phyloP scores from a whole-genome alignment of 768 basidiomycete genomes.

The Rhizopogon rudus region DNA sequence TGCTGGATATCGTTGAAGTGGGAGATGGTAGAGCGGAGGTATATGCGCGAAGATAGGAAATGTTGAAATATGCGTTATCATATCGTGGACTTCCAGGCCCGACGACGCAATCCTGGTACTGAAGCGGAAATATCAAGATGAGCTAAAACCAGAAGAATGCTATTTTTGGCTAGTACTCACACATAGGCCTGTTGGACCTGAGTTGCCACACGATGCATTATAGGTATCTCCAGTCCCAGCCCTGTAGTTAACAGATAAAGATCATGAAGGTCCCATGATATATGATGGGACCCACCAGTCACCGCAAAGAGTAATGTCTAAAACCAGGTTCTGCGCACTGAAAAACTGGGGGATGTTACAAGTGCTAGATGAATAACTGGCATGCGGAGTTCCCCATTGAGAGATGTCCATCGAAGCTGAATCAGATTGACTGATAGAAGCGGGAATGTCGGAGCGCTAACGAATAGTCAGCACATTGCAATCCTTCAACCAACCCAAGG shows the following conservation, averaged over 20 bases:
- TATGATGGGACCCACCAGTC: slow-evolving; percentile 31
- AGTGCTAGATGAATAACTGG: slow-evolving; percentile 32
- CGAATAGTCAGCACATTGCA: slow-evolving; percentile 10
- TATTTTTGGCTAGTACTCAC: slow-evolving; percentile 22
- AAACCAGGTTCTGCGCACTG: slow-evolving; percentile 42
- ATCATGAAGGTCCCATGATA: not conserved
- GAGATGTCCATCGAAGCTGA: slow-evolving; percentile 32
- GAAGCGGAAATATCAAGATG: not conserved
- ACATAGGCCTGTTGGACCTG: slow-evolving; percentile 36
- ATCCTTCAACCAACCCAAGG: not conserved
- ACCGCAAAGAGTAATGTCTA: slow-evolving; percentile 55
- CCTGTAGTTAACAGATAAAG: slow-evolving; percentile 25
- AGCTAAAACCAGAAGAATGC: not conserved
- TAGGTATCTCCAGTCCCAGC: slow-evolving; percentile 45
- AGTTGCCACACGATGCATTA: slow-evolving; percentile 33
- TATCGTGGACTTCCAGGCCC: slow-evolving; percentile 51
- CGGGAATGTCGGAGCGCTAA: slow-evolving; percentile 34
- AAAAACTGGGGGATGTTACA: slow-evolving; percentile 45
- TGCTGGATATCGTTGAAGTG: slow-evolving; percentile 1
- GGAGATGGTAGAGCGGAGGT: slow-evolving; percentile 19
- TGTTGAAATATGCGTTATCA: slow-evolving; percentile 62
- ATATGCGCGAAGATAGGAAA: slow-evolving; percentile 62
- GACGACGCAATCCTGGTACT: slow-evolving; percentile 53
- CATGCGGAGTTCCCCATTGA: slow-evolving; percentile 42
- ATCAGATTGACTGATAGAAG: slow-evolving; percentile 26